phyloP scores from a whole-genome alignment of 2,329 filamentous ascomycete species.

The Cladorrhinum sp. region DNA sequence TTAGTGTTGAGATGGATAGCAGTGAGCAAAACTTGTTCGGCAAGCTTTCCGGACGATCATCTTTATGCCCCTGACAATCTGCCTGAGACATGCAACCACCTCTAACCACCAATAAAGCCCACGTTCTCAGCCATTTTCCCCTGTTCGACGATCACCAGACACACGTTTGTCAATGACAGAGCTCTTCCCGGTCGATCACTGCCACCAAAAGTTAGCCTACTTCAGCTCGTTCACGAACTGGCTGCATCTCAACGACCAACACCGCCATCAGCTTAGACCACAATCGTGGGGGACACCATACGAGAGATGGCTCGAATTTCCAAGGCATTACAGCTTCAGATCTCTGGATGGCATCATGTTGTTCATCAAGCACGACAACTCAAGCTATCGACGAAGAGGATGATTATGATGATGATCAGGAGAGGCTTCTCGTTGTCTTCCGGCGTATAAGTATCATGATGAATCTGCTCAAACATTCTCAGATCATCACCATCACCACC shows the following conservation, averaged over 20 bases:
- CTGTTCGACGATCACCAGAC: not conserved
- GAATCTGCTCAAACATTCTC: conserved; percentile 8
- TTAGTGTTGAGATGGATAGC: no score
- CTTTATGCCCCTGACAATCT: conserved; percentile 4
- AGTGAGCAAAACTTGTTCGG: not conserved
- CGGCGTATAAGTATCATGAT: conserved; percentile 15
- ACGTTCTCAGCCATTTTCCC: conserved; percentile 2
- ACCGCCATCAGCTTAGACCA: not conserved
- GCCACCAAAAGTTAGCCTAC: not conserved
- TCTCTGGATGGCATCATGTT: conserved; percentile 17
- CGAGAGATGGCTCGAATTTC: not conserved
- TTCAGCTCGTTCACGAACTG: not conserved
- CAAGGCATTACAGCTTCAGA: not conserved
- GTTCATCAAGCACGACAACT: conserved; percentile 16
- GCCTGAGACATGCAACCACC: conserved; percentile 8
- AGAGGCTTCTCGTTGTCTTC: not conserved
- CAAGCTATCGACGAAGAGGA: not conserved
- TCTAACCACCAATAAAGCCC: not conserved
- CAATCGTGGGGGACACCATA: conserved; percentile 1
- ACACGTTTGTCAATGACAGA: not conserved
- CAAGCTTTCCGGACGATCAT: not conserved
- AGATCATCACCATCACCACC: no score
- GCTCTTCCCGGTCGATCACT: not conserved
- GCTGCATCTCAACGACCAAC: not conserved
- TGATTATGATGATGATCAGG: not conserved